Conservation (phyloP, 371 early-diverging fungal genomes). For the Mucor lusitanicus region DNA sequence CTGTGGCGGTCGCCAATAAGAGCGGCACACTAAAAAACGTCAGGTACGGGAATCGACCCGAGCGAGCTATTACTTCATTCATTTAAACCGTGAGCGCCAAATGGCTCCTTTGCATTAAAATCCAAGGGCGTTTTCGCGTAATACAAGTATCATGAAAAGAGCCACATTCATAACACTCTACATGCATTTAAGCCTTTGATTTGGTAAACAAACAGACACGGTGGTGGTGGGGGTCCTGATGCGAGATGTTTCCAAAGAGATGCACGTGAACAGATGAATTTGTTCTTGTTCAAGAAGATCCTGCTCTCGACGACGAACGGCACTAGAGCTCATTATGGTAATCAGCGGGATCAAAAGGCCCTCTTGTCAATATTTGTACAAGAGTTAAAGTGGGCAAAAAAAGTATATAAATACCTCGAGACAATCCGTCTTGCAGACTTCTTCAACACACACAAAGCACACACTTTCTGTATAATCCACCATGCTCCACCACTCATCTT, state of each 20-base stretch:
- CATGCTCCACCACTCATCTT: conserved; percentile 20
- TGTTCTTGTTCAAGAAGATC: neutral
- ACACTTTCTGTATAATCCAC: neutral
- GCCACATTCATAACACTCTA: neutral
- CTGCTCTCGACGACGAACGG: neutral
- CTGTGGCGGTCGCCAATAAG: neutral
- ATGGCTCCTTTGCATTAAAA: neutral
- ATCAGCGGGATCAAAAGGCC: conserved; percentile 14
- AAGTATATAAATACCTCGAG: conserved; percentile 1
- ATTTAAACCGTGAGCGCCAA: neutral
- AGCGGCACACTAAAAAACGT: neutral
- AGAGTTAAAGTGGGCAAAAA: neutral
- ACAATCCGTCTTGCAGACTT: neutral
- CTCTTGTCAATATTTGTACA: conserved; percentile 14
- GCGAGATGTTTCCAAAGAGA: neutral
- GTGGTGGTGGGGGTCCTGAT: conserved; percentile 1
- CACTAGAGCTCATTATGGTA: conserved; percentile 3
- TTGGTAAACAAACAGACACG: neutral
- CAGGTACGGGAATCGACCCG: conserved; percentile 7
- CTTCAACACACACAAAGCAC: neutral
- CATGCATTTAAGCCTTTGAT: neutral
- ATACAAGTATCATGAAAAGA: neutral
- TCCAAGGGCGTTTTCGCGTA: neutral
- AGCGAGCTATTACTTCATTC: neutral
- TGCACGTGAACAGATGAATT: neutral